Percentiles rank a stretch among this genome's conserved stretches.
These are phyloP conservation scores for Apiospora sp. DNA, from an alignment of 2,329 filamentous ascomycete genomes.

Conservation along the genomic window DNA sequence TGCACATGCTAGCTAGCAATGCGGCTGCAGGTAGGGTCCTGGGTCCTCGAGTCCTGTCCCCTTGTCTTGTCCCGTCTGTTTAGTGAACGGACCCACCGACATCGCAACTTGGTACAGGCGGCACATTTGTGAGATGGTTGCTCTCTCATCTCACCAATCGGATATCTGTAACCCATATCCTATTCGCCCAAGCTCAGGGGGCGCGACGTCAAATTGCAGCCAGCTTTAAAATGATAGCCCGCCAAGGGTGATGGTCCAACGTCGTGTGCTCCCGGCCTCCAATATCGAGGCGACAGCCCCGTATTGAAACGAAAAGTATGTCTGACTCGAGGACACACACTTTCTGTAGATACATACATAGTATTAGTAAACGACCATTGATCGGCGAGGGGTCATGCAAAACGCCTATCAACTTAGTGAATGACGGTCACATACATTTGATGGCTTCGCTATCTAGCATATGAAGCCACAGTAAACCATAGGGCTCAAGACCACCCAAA, in stretches of 20 bases:
- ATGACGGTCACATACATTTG: neutral
- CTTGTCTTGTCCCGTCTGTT: neutral
- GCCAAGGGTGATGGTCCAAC: neutral
- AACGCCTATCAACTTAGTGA: neutral
- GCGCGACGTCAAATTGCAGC: neutral
- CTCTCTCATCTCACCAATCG: neutral
- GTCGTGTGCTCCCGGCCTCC: neutral
- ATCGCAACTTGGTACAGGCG: neutral
- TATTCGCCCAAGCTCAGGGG: neutral
- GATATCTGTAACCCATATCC: neutral
- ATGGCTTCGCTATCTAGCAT: neutral
- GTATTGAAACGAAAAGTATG: neutral
- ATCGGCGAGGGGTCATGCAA: neutral
- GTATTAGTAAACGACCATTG: neutral
- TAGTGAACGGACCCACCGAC: slow-evolving; percentile 13
- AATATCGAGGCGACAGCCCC: neutral
- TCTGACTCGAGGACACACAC: neutral
- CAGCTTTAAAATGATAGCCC: neutral
- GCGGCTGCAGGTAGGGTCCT: slow-evolving; percentile 16
- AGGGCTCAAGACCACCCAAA: neutral
- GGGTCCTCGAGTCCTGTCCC: neutral
- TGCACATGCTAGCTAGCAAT: slow-evolving; percentile 10
- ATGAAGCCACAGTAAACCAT: neutral
- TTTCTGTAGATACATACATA: neutral
- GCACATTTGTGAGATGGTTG: slow-evolving; percentile 9